Base-by-base conservation (phyloP, 2,329 filamentous ascomycete genomes). In the Paecilomyces sp. region DNA sequence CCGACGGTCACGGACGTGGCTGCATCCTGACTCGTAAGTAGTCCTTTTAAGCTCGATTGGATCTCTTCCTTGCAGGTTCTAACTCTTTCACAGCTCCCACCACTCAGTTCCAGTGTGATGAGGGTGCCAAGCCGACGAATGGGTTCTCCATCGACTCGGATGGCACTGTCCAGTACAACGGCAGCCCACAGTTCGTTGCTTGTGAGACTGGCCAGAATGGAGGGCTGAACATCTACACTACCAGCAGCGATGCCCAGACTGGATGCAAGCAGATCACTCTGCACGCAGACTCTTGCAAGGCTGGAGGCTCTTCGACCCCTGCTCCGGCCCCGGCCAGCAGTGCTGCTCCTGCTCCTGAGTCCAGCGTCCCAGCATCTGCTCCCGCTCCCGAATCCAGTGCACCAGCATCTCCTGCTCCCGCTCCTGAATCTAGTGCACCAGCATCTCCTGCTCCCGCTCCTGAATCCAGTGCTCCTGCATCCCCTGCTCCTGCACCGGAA, bases 21-120 rank as follows among this genome's bases (percentile, higher is more conserved):
- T 89, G 87, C 67, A 85, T 87, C 72, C 75, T 88, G 67, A 88
- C 86, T 63, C 77, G 82, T 84, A 72, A 70, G 77, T 75, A 24
- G 61, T 28, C 25, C 59, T 12, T 47, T 11, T 13, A 6, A 47
- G 13, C 7, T 52, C 31, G 62, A 58, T 56, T 50, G 57, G 60
- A 53, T 60, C 33, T 50, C 25, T 54, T 60, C 12, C 50, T 47
- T 60, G 18, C 62, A 65, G 33, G 62, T 58, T 56, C 59, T 67
- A 61, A 68, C 58, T 31, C 55, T 11, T 30, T 7, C 60, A 15
- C 62, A 83, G 80, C 80, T 50, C 80, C 82, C 0, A 85, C 84
- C 1, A 80, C 78, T 30, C 82, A 86, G 55, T 82, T 85, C 61
- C 85, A 88, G 68, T 88, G 87, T 65, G 86, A 89, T 64, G 63